Percentiles rank a stretch among this genome's conserved stretches.
These are phyloP conservation scores for Saccharomycopsis microspora DNA, from an alignment of 805 yeast genomes.

Conservation along the genomic window DNA sequence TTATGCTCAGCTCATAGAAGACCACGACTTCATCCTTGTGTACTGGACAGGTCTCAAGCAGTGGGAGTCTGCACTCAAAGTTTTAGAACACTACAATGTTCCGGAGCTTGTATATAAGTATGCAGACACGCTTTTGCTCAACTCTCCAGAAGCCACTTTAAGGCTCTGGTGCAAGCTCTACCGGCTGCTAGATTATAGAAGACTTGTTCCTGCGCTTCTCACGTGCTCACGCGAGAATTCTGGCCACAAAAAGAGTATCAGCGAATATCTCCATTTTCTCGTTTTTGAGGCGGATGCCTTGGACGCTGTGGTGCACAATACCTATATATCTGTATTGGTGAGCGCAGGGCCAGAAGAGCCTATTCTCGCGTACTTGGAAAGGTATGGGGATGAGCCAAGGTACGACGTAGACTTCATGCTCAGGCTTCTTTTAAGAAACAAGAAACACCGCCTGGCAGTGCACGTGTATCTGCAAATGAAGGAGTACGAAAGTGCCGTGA, in stretches of 20 bases:
- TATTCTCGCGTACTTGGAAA: conserved; percentile 39
- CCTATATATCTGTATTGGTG: conserved; percentile 57
- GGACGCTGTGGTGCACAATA: conserved; percentile 50
- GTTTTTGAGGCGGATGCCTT: conserved; percentile 32
- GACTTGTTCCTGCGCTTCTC: conserved; percentile 65
- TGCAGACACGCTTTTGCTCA: conserved; percentile 56
- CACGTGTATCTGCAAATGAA: conserved; percentile 57
- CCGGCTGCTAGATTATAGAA: conserved; percentile 42
- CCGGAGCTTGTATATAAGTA: conserved; percentile 47
- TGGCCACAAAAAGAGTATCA: conserved; percentile 28
- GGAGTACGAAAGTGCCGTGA: conserved; percentile 71
- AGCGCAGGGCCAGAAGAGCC: conserved; percentile 33
- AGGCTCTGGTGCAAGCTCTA: conserved; percentile 63
- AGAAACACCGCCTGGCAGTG: conserved; percentile 55
- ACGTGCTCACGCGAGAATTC: conserved; percentile 46
- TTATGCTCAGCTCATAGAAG: conserved; percentile 58
- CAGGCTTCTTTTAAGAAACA: conserved; percentile 53
- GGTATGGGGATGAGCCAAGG: conserved; percentile 21
- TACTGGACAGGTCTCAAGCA: conserved; percentile 58
- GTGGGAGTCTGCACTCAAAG: conserved; percentile 64
- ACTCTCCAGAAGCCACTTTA: conserved; percentile 58
- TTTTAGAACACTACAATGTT: conserved; percentile 37
- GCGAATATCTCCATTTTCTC: conserved; percentile 50
- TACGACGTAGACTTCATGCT: conserved; percentile 63
- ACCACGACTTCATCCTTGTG: conserved; percentile 55